A percentile compares a stretch with the other conserved stretches of the same genome.
Evolutionary conservation across 345 rosid species (phyloP).

Genomic region (Laguncularia racemosa): DNA sequence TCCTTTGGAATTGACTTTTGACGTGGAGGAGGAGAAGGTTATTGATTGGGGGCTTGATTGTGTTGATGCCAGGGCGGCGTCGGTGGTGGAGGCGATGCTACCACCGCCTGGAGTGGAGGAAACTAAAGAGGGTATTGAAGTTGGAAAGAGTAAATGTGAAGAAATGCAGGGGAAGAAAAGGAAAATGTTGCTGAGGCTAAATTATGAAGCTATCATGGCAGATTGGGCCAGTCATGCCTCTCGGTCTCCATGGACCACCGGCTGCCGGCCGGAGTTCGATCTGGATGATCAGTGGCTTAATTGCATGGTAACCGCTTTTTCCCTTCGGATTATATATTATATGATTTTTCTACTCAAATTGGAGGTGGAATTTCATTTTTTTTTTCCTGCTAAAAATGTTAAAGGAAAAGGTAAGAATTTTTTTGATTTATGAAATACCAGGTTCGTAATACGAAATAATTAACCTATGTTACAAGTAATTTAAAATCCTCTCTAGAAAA

Average conservation of each 20-base stretch:
- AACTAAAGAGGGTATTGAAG: not conserved
- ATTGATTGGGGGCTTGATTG: constrained; percentile 13
- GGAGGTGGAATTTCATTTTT: too few species aligned
- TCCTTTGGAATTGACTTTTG: not conserved
- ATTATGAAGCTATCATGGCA: constrained; percentile 59
- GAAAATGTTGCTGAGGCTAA: constrained; percentile 41
- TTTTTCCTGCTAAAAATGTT: too few species aligned
- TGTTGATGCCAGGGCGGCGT: constrained; percentile 21
- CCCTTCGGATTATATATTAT: not conserved
- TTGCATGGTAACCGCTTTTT: constrained; percentile 37
- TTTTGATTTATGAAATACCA: too few species aligned
- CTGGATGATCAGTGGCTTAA: constrained; percentile 41
- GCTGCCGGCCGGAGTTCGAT: constrained; percentile 46
- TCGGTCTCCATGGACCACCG: constrained; percentile 66
- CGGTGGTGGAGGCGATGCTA: constrained; percentile 17
- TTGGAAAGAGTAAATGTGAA: not conserved
- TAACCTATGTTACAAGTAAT: too few species aligned
- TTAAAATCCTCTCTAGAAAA: too few species aligned
- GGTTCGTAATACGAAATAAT: too few species aligned
- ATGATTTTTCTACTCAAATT: not conserved
- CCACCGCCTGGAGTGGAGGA: not conserved
- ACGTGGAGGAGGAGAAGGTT: constrained; percentile 11
- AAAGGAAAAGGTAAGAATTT: too few species aligned
- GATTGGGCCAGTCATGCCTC: constrained; percentile 56
- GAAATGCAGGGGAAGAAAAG: constrained; percentile 24